phyloP scores from a whole-genome alignment of 495 filamentous ascomycete genomes.

The Coniosporium apollinis region DNA sequence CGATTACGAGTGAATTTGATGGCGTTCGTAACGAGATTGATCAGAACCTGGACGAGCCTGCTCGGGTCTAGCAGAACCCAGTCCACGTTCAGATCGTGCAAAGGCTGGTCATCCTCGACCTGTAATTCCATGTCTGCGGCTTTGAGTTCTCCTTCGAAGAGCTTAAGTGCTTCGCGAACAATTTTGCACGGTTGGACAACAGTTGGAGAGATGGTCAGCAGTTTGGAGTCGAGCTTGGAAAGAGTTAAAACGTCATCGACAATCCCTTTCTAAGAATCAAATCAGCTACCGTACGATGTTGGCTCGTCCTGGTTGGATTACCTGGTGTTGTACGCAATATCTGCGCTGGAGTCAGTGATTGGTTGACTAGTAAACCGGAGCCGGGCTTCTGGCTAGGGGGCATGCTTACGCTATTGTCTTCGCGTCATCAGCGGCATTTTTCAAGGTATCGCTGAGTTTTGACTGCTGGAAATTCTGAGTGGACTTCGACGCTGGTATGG shows the following conservation, averaged over 20 bases:
- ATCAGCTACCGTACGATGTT: too few relatives aligned
- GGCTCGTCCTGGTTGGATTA: too few relatives aligned
- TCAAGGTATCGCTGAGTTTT: too few relatives aligned
- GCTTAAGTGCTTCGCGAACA: constrained; percentile 15
- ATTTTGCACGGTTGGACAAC: constrained; percentile 14
- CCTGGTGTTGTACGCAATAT: too few relatives aligned
- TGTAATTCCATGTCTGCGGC: constrained; percentile 17
- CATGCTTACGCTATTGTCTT: too few relatives aligned
- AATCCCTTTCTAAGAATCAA: constrained; percentile 20
- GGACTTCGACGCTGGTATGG: too few relatives aligned
- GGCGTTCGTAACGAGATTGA: constrained; percentile 23
- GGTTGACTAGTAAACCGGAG: too few relatives aligned
- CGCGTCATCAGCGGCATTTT: too few relatives aligned
- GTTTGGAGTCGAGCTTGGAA: constrained; percentile 24
- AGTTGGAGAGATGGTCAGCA: constrained; percentile 18
- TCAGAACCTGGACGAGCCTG: constrained; percentile 20
- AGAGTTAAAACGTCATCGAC: constrained; percentile 24
- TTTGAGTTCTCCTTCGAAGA: constrained; percentile 22
- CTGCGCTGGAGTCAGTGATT: too few relatives aligned
- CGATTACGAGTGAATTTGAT: constrained; percentile 23
- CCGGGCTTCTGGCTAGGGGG: too few relatives aligned
- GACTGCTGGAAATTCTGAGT: too few relatives aligned
- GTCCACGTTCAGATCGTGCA: constrained; percentile 13
- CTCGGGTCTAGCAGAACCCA: constrained; percentile 19
- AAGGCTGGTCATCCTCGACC: constrained; percentile 18